Percentiles rank a stretch among this genome's conserved stretches.
Evolutionary conservation across 257 asterid genomes (phyloP).

Genomic region (Coffea eugenioides): DNA sequence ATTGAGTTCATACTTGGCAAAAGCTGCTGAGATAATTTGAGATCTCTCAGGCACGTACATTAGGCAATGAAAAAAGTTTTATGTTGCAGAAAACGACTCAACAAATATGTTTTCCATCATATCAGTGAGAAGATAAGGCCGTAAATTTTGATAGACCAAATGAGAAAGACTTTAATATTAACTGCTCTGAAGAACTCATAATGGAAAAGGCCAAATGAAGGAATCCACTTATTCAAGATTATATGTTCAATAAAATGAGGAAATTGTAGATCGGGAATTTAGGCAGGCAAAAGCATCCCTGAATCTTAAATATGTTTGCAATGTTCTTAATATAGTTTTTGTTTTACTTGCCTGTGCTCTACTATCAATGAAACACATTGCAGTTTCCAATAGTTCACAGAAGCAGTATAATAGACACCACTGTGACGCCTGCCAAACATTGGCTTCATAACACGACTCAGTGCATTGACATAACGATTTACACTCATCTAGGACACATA

Average conservation of each 20-base stretch:
- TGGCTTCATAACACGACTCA: neutral
- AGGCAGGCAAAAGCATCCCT: neutral
- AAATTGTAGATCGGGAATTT: neutral
- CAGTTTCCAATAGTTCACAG: neutral
- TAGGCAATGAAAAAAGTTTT: neutral
- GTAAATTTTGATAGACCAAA: neutral
- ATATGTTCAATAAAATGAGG: neutral
- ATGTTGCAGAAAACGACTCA: neutral
- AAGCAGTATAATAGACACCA: no score
- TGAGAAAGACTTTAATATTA: neutral
- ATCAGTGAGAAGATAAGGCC: neutral
- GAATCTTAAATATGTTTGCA: neutral
- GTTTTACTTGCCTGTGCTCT: neutral
- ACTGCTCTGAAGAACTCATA: neutral
- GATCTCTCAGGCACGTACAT: neutral
- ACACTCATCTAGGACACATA: neutral
- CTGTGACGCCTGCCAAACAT: neutral
- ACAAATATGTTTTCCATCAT: no score
- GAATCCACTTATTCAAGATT: neutral
- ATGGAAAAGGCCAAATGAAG: neutral
- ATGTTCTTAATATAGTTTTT: neutral
- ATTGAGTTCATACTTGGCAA: neutral
- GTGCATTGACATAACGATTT: no score
- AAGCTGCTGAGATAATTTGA: neutral
- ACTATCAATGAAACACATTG: neutral